Evolutionary conservation across 331 rosid species (phyloP).

Genomic region (Acacia concinna): DNA sequence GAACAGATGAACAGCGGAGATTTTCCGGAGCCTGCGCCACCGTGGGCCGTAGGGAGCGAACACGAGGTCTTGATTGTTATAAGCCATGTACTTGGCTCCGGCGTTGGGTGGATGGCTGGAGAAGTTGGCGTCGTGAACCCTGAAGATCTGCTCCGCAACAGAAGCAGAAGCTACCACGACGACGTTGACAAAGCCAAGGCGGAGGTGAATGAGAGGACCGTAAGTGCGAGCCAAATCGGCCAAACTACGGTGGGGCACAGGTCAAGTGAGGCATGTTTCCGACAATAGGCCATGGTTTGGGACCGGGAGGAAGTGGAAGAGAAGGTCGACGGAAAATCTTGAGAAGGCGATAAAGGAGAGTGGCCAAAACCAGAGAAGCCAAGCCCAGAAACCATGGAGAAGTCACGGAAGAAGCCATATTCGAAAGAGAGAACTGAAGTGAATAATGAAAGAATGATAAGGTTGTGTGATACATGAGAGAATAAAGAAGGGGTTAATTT

Average conservation of each 20-base stretch:
- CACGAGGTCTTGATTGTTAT: conserved; percentile 78
- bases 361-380: conserved; percentile 1
- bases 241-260: conserved; percentile 64
- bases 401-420: conserved; percentile 20
- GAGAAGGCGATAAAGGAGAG: conserved; percentile 31
- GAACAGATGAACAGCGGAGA: conserved; percentile 74
- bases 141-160: conserved; percentile 68
- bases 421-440: background rate
- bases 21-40: conserved; percentile 78
- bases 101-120: conserved; percentile 78
- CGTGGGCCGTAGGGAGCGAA: conserved; percentile 81
- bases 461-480: background rate
- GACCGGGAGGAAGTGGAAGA: conserved; percentile 71
- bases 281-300: conserved; percentile 75
- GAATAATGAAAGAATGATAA: background rate
- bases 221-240: conserved; percentile 56
- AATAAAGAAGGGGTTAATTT: background rate
- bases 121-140: conserved; percentile 69
- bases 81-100: conserved; percentile 66
- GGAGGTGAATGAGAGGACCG: conserved; percentile 82
- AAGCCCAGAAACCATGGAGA: conserved; percentile 10
- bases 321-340: conserved; percentile 9
- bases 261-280: conserved; percentile 79
- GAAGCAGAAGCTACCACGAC: conserved; percentile 74
- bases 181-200: conserved; percentile 63